Conservation (phyloP, 2,329 filamentous ascomycete species). For the Bipolaris bicolor region DNA sequence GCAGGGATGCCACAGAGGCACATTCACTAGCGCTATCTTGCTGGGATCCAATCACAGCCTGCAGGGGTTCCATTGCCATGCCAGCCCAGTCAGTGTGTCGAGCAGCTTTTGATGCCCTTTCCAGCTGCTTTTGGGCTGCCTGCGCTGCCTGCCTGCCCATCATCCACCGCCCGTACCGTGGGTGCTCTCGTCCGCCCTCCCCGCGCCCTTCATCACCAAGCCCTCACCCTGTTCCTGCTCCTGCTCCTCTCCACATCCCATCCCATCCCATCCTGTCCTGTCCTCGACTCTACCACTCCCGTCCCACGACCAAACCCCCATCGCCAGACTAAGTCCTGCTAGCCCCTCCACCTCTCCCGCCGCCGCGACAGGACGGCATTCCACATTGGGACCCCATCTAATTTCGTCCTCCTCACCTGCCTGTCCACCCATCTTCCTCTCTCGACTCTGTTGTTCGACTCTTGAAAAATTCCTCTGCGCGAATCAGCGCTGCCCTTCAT, state of each 20-base stretch:
- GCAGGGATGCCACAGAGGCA: slow-evolving; percentile 19
- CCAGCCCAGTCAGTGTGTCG: slow-evolving; percentile 6
- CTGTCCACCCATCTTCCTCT: slow-evolving; percentile 5
- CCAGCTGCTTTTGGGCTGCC: slow-evolving; percentile 23
- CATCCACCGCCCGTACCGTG: background rate
- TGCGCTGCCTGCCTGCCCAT: slow-evolving; percentile 9
- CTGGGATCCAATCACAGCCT: slow-evolving; percentile 22
- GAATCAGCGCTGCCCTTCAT: slow-evolving; percentile 19
- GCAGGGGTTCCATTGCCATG: slow-evolving; percentile 15
- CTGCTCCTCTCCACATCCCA: background rate
- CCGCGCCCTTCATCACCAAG: slow-evolving; percentile 4
- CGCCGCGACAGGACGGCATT: slow-evolving; percentile 28
- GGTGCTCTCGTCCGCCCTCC: slow-evolving; percentile 3
- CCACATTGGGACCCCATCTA: slow-evolving; percentile 32
- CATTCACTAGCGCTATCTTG: slow-evolving; percentile 16
- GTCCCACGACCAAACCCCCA: background rate
- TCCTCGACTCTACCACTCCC: slow-evolving; percentile 3
- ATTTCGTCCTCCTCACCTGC: slow-evolving; percentile 32
- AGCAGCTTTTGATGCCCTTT: slow-evolving; percentile 15
- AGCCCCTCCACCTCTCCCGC: slow-evolving; percentile 31
- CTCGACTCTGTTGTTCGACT: slow-evolving; percentile 18
- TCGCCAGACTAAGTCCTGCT: slow-evolving; percentile 4
- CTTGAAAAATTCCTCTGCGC: slow-evolving; percentile 18
- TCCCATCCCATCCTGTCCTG: background rate
- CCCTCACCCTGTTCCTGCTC: background rate